Conservation (phyloP, 1,139 yeast genomes). For the Magnusiomyces ingens region DNA sequence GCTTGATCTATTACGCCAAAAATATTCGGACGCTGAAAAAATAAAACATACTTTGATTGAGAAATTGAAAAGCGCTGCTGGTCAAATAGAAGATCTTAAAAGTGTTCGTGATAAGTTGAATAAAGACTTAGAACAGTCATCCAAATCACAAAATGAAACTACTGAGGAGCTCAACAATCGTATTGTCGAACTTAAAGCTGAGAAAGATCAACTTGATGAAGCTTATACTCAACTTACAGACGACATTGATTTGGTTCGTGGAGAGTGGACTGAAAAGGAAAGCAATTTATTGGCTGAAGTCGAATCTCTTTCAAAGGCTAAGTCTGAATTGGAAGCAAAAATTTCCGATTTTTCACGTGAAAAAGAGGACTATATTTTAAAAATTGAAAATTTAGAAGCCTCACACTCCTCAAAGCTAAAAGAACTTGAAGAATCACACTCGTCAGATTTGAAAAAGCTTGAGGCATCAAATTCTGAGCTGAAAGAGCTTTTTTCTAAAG, state of each 20-base stretch:
- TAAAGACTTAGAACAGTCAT: constrained; percentile 19
- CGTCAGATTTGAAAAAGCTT: neutral
- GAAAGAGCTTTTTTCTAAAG: neutral
- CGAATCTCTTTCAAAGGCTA: constrained; percentile 4
- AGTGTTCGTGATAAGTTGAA: constrained; percentile 17
- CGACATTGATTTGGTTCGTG: constrained; percentile 17
- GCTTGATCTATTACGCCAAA: constrained; percentile 20
- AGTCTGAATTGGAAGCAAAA: constrained; percentile 6
- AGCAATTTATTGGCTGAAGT: constrained; percentile 17
- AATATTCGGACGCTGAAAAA: constrained; percentile 24
- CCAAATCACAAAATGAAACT: constrained; percentile 15
- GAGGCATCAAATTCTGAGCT: neutral
- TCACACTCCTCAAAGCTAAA: neutral
- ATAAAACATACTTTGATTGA: constrained; percentile 28
- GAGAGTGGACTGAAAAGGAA: constrained; percentile 24
- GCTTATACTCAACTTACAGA: constrained; percentile 16
- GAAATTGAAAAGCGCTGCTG: constrained; percentile 29
- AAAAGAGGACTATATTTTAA: constrained; percentile 3
- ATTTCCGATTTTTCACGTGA: constrained; percentile 4
- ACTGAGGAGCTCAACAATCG: constrained; percentile 14
- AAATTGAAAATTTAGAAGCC: neutral
- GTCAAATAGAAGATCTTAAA: constrained; percentile 25
- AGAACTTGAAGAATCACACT: constrained; percentile 2
- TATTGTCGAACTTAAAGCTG: constrained; percentile 21
- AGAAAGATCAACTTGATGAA: constrained; percentile 23